Base-by-base conservation (phyloP, 2,329 filamentous ascomycete species). In the Fusarium sp. region DNA sequence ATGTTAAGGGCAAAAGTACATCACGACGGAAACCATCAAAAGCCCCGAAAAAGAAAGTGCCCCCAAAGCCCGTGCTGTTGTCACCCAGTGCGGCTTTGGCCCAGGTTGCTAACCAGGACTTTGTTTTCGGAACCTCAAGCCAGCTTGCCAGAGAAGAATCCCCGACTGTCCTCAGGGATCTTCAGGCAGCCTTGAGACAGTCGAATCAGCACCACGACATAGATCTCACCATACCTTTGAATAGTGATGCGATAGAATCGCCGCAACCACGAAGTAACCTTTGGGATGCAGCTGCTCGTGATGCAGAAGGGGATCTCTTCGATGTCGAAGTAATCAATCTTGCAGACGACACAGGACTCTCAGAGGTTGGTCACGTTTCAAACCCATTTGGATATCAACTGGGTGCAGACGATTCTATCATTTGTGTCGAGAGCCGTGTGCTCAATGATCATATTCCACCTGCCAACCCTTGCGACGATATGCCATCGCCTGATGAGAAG, bases 111-210 rank as follows among this genome's bases (percentile, higher is more conserved):
- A 85, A 88, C 3, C 94, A 96, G 79, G 90, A 95, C 68, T 93
- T 95, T 78, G 83, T 97, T 0, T 97, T 97, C 82, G 94, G 94
- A 3, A 96, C 94, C 1, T 95, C 93, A 3, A 97, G 94, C 80
- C 94, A 97, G 80, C 83, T 97, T 30, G 92, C 91, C 20, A 84
- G 88, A 62, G 93, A 94, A 64, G 90, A 94, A 41, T 93, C 92
- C 1, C 92, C 93, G 0, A 88, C 88, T 0, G 87, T 91, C 30
- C 81, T 93, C 22, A 86, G 87, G 36, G 88, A 93, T 51, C 81
- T 93, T 26, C 90, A 93, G 60, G 79, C 85, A 60, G 91, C 90
- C 3, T 87, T 93, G 72, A 86, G 86, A 70, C 85, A 84, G 42
- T 93, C 91, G 0, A 91, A 90, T 38, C 66, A 78, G 4, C 76